Conservation (phyloP, 257 asterid species). For the Solanum tacnaense region DNA sequence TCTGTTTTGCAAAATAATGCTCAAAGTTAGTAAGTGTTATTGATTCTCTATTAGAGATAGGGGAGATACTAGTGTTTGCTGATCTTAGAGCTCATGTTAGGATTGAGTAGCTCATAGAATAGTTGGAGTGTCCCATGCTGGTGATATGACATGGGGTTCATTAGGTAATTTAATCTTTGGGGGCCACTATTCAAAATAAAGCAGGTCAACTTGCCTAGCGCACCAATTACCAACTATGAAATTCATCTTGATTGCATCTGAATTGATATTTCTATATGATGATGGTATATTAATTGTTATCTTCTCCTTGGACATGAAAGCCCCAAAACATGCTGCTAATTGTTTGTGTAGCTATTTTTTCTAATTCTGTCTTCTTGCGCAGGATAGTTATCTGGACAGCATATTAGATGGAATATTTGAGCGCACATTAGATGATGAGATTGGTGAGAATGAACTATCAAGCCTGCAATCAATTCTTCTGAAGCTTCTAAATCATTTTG, state of each 20-base stretch:
- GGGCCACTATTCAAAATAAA: background rate
- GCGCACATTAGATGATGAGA: slow-evolving; percentile 25
- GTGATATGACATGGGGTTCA: background rate
- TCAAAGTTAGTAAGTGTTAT: background rate
- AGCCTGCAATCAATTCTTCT: slow-evolving; percentile 58
- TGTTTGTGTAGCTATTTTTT: background rate
- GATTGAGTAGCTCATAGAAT: background rate
- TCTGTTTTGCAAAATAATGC: background rate
- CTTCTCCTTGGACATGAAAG: background rate
- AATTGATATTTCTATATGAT: background rate
- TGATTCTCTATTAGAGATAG: background rate
- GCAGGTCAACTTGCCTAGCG: background rate
- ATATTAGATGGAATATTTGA: slow-evolving; percentile 58
- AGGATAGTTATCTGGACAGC: slow-evolving; percentile 38
- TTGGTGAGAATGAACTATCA: slow-evolving; percentile 44
- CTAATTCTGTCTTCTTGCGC: slow-evolving; percentile 15
- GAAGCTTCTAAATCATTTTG: slow-evolving; percentile 51
- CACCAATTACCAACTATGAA: background rate
- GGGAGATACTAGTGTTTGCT: background rate
- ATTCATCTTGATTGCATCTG: background rate
- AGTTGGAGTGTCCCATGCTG: background rate
- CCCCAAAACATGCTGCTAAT: background rate
- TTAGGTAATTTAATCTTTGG: background rate
- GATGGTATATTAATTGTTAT: slow-evolving; percentile 5
- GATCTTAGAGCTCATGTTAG: background rate